Evolutionary conservation across 345 rosid species (phyloP).

Genomic region (Aurinia saxatilis): DNA sequence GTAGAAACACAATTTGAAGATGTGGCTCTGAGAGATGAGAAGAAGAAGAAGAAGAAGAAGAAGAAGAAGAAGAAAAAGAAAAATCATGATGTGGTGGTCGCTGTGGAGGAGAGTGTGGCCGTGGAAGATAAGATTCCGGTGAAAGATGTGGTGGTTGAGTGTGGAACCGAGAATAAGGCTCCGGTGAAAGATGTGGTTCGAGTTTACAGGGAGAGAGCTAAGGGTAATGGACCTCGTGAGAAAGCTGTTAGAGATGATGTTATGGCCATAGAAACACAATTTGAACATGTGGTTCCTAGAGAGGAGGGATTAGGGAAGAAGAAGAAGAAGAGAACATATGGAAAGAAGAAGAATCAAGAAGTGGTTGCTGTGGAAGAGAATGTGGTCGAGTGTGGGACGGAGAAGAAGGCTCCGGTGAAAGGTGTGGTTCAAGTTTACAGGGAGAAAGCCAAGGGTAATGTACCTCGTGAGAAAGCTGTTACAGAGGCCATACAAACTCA

Average conservation of each 20-base stretch:
- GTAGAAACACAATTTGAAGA: background rate
- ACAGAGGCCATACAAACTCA: slow-evolving; percentile 1
- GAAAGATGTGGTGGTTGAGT: background rate
- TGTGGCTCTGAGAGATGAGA: background rate
- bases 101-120: background rate
- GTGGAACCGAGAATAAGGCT: background rate
- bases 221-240: background rate
- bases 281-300: background rate
- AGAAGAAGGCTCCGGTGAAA: background rate
- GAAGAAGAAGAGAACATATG: no score
- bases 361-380: background rate
- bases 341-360: no score
- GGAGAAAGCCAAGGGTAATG: background rate
- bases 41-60: no score
- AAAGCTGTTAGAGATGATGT: no score
- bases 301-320: no score
- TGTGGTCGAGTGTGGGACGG: background rate
- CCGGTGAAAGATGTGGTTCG: background rate
- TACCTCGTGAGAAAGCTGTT: background rate
- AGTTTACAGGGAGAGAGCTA: background rate
- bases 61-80: no score
- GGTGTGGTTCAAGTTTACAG: background rate
- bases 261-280: background rate
- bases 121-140: no score
- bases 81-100: no score